Percentiles rank a stretch among this genome's conserved stretches.
Evolutionary conservation across 805 yeast genomes (phyloP).

Genomic region (Metschnikowia shivogae): DNA sequence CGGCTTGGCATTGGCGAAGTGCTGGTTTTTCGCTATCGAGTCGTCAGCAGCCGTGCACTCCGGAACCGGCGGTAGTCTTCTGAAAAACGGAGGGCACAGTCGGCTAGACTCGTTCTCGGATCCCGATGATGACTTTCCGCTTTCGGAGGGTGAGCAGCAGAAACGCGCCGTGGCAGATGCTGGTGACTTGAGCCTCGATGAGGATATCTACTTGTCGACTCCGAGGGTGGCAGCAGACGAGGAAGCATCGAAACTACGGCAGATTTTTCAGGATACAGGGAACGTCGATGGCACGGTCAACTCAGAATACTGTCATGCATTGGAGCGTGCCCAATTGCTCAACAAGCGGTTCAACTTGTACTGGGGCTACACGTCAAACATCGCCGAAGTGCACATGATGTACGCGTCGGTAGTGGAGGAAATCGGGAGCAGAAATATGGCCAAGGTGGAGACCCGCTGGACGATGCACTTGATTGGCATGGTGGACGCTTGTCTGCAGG

Average conservation of each 20-base stretch:
- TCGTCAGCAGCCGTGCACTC: conserved; percentile 19
- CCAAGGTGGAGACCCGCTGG: conserved; percentile 19
- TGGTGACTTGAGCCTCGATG: neutral
- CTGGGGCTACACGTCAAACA: conserved; percentile 29
- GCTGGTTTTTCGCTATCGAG: conserved; percentile 28
- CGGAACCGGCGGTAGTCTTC: conserved; percentile 13
- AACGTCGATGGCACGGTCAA: conserved; percentile 22
- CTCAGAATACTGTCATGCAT: conserved; percentile 31
- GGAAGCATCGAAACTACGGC: conserved; percentile 7
- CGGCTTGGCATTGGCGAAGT: conserved; percentile 24
- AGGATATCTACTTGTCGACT: conserved; percentile 2
- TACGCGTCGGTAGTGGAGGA: conserved; percentile 23
- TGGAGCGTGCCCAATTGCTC: conserved; percentile 26
- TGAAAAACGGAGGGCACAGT: conserved; percentile 3
- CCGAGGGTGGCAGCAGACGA: conserved; percentile 6
- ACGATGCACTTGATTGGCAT: conserved; percentile 13
- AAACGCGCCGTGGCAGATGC: neutral
- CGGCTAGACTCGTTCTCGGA: neutral
- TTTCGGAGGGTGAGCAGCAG: conserved; percentile 1
- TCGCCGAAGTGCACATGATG: conserved; percentile 26
- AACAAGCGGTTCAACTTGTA: conserved; percentile 27
- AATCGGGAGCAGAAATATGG: conserved; percentile 16
- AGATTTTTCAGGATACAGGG: conserved; percentile 31
- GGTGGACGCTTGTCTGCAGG: conserved; percentile 16
- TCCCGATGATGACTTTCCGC: neutral